Conservation (phyloP, 2,329 filamentous ascomycete species). For the Rhytidhysteron rufulum region DNA sequence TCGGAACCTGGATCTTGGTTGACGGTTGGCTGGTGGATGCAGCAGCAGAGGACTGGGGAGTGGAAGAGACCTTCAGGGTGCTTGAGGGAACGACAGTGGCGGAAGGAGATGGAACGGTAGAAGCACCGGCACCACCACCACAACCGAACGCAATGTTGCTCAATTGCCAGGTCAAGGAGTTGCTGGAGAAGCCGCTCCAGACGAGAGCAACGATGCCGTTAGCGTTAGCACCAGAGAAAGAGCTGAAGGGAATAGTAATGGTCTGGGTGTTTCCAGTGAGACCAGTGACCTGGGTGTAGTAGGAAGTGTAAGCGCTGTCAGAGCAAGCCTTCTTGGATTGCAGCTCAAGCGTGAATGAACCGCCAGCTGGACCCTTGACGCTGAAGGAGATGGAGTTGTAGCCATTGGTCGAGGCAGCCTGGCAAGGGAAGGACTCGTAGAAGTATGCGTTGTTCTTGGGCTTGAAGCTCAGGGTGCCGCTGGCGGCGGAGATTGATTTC, state of each 20-base stretch:
- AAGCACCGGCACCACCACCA: constrained; percentile 12
- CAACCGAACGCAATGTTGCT: constrained; percentile 49
- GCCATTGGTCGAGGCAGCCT: constrained; percentile 41
- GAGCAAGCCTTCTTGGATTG: constrained; percentile 47
- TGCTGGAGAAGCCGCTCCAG: constrained; percentile 40
- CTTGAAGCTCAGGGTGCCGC: constrained; percentile 49
- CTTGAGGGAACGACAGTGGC: constrained; percentile 3
- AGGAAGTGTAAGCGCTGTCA: constrained; percentile 40
- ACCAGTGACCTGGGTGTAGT: constrained; percentile 42
- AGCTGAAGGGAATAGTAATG: constrained; percentile 48
- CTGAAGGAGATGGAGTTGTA: constrained; percentile 49
- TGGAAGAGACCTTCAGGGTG: constrained; percentile 1
- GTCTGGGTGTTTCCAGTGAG: constrained; percentile 50
- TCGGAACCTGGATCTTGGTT: constrained; percentile 3
- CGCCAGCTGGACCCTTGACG: constrained; percentile 43
- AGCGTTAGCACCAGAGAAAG: constrained; percentile 49
- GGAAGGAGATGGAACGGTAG: constrained; percentile 4
- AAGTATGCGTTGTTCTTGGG: constrained; percentile 50
- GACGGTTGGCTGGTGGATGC: constrained; percentile 1
- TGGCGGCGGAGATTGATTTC: constrained; percentile 39
- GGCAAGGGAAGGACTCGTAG: constrained; percentile 52
- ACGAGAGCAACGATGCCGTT: constrained; percentile 47
- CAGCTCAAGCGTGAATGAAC: constrained; percentile 43
- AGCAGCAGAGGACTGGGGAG: constrained; percentile 2
- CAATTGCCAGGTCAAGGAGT: constrained; percentile 44